Conservation (phyloP, 1,284 basidiomycete genomes). For the Cryptococcus sp. region DNA sequence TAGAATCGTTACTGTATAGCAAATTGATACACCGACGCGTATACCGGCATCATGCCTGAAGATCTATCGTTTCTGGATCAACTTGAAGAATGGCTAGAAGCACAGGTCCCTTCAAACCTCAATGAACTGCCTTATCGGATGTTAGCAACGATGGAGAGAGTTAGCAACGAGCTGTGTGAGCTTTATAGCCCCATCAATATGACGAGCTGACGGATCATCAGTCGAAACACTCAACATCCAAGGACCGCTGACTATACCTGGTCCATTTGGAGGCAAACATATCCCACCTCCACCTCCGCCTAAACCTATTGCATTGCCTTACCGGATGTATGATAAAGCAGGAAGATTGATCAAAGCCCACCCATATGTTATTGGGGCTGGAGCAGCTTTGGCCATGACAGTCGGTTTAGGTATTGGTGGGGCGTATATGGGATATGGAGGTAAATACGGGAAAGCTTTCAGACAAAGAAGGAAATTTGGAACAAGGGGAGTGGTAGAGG, state of each 20-base stretch:
- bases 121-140: slow-evolving; percentile 42
- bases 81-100: slow-evolving; percentile 45
- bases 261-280: slow-evolving; percentile 36
- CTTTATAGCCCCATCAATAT: slow-evolving; percentile 1
- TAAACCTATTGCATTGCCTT: slow-evolving; percentile 21
- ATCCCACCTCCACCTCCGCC: slow-evolving; percentile 27
- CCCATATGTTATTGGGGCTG: slow-evolving; percentile 26
- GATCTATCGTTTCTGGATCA: slow-evolving; percentile 40
- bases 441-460: slow-evolving; percentile 1
- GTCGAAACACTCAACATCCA: slow-evolving; percentile 45
- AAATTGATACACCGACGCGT: neutral
- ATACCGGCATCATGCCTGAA: slow-evolving; percentile 28
- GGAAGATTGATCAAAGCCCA: slow-evolving; percentile 23
- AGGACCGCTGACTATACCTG: slow-evolving; percentile 41
- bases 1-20: too few species aligned
- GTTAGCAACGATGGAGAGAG: slow-evolving; percentile 42
- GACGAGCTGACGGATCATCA: slow-evolving; percentile 10
- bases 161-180: slow-evolving; percentile 43
- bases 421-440: slow-evolving; percentile 10
- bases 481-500: slow-evolving; percentile 29
- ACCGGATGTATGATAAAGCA: slow-evolving; percentile 12
- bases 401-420: slow-evolving; percentile 32
- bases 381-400: slow-evolving; percentile 23
- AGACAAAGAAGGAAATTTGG: slow-evolving; percentile 18
- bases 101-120: slow-evolving; percentile 41